Base-by-base conservation (phyloP, 371 early-diverging fungal genomes). In the Mucor ambiguus region DNA sequence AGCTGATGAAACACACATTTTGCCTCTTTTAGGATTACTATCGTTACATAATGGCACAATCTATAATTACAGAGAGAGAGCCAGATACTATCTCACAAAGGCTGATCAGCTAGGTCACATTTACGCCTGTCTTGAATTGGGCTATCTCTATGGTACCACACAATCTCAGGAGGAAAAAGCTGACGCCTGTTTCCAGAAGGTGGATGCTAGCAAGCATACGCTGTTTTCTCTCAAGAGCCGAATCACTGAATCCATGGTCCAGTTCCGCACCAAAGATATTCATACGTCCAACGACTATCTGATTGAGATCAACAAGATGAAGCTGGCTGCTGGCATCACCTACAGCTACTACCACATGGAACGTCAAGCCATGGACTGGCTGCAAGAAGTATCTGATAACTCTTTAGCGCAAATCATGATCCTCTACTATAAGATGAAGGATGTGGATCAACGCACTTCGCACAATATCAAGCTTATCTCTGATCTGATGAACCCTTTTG, bases 291-390 rank as follows among this genome's bases (percentile, higher is more conserved):
- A 64, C 7, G 64, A 69, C 11, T 69, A 64, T 57, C 54, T 57
- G n/a, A 26, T 24, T 4, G 72, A 71, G 12, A 56, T 71, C 30
- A 41, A 43, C 26, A 56, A 61, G 28, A 71, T 67, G 68, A 67
- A 64, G 20, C 26, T 71, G 30, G 72, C 72, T 28, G 72, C 72
- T 33, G 68, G 64, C 24, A 64, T 71, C 16, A 71, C 68, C 4
- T 71, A 71, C 28, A 67, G 68, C 24, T 60, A 67, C 6, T 67
- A 67, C 37, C 48, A 67, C 46, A 49, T 71, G 68, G 68, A 67
- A 10, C 67, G 61, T 18, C 72, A 71, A 54, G 67, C 72, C 5
- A 2, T 71, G 2, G 58, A 71, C 52, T 71, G 72, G 72, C 28
- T 71, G 9, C 12, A 52, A 10, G 72, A 71, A 29, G 52, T 71